Conservation (phyloP, 2,329 filamentous ascomycete species). For the Fusarium sp. region DNA sequence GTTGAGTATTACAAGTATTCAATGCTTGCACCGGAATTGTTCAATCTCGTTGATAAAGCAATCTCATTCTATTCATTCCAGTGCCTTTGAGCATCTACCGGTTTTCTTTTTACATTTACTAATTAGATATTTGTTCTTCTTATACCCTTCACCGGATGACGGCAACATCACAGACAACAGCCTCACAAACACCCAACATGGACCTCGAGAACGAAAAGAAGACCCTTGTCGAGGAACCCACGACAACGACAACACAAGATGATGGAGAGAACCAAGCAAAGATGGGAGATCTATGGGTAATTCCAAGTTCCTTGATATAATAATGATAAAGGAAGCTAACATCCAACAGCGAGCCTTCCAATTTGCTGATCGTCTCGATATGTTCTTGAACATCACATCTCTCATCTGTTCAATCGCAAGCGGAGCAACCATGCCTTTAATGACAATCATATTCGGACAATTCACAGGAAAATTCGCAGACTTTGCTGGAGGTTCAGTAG, state of each 20-base stretch:
- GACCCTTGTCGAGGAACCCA: conserved; percentile 6
- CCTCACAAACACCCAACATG: not conserved
- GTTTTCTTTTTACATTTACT: not conserved
- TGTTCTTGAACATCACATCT: conserved; percentile 21
- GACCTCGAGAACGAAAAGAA: conserved; percentile 15
- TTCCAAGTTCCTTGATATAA: rapidly evolving
- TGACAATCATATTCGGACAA: conserved; percentile 34
- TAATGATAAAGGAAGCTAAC: not conserved
- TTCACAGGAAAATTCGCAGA: conserved; percentile 28
- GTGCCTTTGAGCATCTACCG: not conserved
- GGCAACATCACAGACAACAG: not conserved
- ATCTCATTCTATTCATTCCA: not conserved
- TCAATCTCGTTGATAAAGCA: not conserved
- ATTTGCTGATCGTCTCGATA: conserved; percentile 35
- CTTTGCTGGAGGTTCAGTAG: conserved; percentile 14
- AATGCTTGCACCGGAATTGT: not conserved
- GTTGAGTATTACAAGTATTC: conserved; percentile 4
- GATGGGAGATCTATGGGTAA: conserved; percentile 27
- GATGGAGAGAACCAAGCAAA: conserved; percentile 9
- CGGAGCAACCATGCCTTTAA: conserved; percentile 26
- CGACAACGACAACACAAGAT: conserved; percentile 7
- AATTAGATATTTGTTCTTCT: not conserved
- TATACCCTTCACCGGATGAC: not conserved
- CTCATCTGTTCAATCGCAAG: conserved; percentile 24
- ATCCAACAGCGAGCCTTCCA: conserved; percentile 19